A percentile compares a stretch with the other conserved stretches of the same genome.
These are phyloP conservation scores for Nemania sp. DNA, from an alignment of 2,329 filamentous ascomycete species.

Conservation along the genomic window DNA sequence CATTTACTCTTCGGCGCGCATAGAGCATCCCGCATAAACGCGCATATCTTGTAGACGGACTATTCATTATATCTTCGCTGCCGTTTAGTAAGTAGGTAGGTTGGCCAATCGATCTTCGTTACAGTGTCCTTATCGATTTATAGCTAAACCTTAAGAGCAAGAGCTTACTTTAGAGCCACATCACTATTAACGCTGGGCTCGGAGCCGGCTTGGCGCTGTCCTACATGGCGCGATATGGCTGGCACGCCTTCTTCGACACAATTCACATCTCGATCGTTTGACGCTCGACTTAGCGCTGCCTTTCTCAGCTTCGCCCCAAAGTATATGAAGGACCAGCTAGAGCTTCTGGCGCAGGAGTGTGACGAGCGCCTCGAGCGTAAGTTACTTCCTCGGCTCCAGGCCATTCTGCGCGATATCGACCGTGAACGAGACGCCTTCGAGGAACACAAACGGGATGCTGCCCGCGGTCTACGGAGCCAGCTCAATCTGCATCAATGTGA, in stretches of 20 bases:
- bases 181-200: background rate
- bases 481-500: conserved; percentile 44
- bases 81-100: background rate
- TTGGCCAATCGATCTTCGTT: background rate
- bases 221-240: conserved; percentile 41
- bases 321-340: conserved; percentile 47
- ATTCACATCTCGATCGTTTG: conserved; percentile 25
- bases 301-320: conserved; percentile 45
- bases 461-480: conserved; percentile 43
- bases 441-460: conserved; percentile 42
- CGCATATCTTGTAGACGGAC: background rate
- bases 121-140: background rate
- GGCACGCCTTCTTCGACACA: conserved; percentile 26
- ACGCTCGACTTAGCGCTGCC: conserved; percentile 43
- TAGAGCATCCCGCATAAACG: background rate
- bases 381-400: conserved; percentile 45
- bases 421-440: conserved; percentile 45
- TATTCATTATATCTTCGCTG: conserved; percentile 1
- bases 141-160: background rate
- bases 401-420: conserved; percentile 45
- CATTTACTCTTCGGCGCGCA: background rate
- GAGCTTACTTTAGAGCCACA: background rate
- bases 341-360: conserved; percentile 42
- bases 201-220: conserved; percentile 15
- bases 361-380: conserved; percentile 46